A percentile compares a stretch with the other conserved stretches of the same genome.
Conservation (phyloP, 116 monocot genomes). For the Thalassia testudinum region DNA sequence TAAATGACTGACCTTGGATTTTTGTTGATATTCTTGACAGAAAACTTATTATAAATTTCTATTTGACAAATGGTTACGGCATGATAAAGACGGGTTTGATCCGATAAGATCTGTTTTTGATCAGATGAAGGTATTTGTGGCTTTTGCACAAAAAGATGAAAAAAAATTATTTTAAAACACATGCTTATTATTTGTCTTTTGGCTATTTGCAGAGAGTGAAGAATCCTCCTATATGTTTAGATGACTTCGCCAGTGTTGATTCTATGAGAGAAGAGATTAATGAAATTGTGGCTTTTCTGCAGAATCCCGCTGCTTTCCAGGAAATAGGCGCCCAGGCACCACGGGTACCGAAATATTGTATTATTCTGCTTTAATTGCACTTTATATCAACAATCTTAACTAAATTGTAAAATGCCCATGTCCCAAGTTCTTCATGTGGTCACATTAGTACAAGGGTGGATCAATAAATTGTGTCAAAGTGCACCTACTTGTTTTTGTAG, state of each 20-base stretch:
- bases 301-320: conserved; percentile 61
- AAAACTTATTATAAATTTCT: conserved; percentile 41
- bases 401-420: too few relatives aligned
- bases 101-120: conserved; percentile 85
- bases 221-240: conserved; percentile 70
- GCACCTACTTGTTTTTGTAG: too few relatives aligned
- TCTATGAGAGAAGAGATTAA: conserved; percentile 89
- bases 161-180: too few relatives aligned
- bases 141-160: neutral
- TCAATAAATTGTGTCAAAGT: too few relatives aligned
- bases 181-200: neutral
- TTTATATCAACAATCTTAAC: too few relatives aligned
- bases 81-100: conserved; percentile 53
- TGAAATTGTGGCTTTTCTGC: conserved; percentile 75
- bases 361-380: too few relatives aligned
- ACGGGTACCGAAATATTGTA: conserved; percentile 18
- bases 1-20: too few relatives aligned
- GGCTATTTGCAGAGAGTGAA: conserved; percentile 61
- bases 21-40: conserved; percentile 17
- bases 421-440: too few relatives aligned
- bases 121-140: conserved; percentile 63
- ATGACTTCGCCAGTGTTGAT: conserved; percentile 67
- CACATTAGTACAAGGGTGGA: too few relatives aligned
- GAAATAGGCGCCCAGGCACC: conserved; percentile 87
- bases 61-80: conserved; percentile 22